These are phyloP conservation scores for Ceratocystis huliohia DNA, from an alignment of 2,329 filamentous ascomycete genomes.

Conservation along the genomic window DNA sequence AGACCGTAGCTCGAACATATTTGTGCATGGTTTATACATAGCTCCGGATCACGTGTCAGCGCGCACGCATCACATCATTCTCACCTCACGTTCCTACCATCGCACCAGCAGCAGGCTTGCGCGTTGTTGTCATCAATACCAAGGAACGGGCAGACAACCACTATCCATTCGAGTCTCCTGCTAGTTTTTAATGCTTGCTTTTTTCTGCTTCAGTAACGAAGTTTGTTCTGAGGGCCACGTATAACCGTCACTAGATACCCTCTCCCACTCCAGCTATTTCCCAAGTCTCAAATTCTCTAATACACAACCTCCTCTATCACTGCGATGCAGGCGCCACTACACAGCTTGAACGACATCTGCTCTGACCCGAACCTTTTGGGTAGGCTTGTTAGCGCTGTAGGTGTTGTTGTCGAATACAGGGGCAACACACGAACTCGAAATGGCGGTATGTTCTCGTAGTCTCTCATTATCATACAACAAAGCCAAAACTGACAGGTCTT, in stretches of 20 bases:
- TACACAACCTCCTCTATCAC: neutral
- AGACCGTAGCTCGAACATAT: too few relatives aligned
- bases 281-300: neutral
- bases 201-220: neutral
- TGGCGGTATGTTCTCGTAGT: neutral
- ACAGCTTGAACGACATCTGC: neutral
- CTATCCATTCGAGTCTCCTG: too few relatives aligned
- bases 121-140: too few relatives aligned
- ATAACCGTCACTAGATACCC: neutral
- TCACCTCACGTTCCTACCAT: too few relatives aligned
- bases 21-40: too few relatives aligned
- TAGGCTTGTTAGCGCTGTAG: neutral
- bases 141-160: too few relatives aligned
- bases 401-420: neutral
- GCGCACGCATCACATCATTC: too few relatives aligned
- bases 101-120: too few relatives aligned
- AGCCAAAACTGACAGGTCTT: conserved; percentile 1
- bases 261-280: neutral
- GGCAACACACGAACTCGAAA: neutral
- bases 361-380: neutral
- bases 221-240: neutral
- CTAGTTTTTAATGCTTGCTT: neutral
- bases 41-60: too few relatives aligned
- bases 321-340: neutral
- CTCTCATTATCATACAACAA: neutral